phyloP scores from a whole-genome alignment of 2,329 filamentous ascomycete species.

The Xylaria sp. region DNA sequence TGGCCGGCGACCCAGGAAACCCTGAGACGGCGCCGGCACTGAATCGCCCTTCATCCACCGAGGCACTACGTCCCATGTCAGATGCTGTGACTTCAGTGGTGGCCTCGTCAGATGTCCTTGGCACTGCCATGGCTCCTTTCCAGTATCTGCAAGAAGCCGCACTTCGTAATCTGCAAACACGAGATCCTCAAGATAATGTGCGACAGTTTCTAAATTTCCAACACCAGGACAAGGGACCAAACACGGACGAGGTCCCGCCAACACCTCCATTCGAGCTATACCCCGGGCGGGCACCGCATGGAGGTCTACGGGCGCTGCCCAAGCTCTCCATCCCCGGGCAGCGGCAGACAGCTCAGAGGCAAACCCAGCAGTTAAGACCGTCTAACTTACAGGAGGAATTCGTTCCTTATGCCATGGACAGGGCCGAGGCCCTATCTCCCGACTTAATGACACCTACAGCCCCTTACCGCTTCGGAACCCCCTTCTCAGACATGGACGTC shows the following conservation, averaged over 20 bases:
- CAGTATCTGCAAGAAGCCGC: conserved; percentile 77
- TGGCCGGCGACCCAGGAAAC: conserved; percentile 83
- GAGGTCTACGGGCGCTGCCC: conserved; percentile 68
- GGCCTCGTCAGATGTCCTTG: conserved; percentile 90
- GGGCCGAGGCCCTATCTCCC: conserved; percentile 61
- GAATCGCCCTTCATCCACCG: conserved; percentile 63
- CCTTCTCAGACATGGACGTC: conserved; percentile 90
- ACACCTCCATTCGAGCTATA: conserved; percentile 76
- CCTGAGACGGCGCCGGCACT: conserved; percentile 69
- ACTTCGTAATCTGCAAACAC: conserved; percentile 73
- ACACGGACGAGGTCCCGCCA: conserved; percentile 68
- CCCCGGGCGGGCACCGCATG: conserved; percentile 61
- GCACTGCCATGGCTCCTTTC: conserved; percentile 72
- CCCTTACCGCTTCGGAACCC: conserved; percentile 82
- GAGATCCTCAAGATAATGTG: conserved; percentile 92
- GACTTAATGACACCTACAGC: conserved; percentile 68
- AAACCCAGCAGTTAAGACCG: conserved; percentile 42
- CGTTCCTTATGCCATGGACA: conserved; percentile 63
- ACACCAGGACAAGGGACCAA: conserved; percentile 55
- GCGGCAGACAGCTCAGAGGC: conserved; percentile 39
- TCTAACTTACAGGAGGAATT: conserved; percentile 50
- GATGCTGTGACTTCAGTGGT: conserved; percentile 84
- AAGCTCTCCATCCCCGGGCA: conserved; percentile 68
- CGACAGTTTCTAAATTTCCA: conserved; percentile 92
- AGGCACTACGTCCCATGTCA: conserved; percentile 73